phyloP scores from a whole-genome alignment of 2,329 filamentous ascomycete species.

The Hymenoscyphus infarciens region DNA sequence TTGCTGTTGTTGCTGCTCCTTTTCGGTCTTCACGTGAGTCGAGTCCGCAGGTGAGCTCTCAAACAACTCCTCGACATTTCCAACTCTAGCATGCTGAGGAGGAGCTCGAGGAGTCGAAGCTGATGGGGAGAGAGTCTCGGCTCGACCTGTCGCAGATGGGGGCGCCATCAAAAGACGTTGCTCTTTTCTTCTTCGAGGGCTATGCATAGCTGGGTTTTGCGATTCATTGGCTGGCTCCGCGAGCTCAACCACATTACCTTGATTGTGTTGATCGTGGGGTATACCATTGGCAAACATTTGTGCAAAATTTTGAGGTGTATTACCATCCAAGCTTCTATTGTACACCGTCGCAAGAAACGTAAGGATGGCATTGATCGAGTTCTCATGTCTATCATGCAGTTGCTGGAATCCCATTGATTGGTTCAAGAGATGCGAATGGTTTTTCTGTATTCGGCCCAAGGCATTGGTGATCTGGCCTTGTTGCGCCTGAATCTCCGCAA shows the following conservation, averaged over 20 bases:
- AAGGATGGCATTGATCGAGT: conserved; percentile 97
- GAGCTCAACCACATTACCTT: conserved; percentile 58
- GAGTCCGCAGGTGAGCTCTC: conserved; percentile 47
- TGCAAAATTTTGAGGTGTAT: conserved; percentile 71
- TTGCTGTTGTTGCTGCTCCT: conserved; percentile 45
- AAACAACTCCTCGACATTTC: conserved; percentile 58
- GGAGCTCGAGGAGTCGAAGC: conserved; percentile 30
- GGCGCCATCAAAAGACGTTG: conserved; percentile 36
- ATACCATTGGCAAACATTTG: conserved; percentile 80
- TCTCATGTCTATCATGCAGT: conserved; percentile 93
- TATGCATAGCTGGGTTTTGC: conserved; percentile 27
- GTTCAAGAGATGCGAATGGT: conserved; percentile 83
- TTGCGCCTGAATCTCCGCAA: conserved; percentile 78
- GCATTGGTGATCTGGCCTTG: conserved; percentile 82
- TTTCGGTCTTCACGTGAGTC: conserved; percentile 51
- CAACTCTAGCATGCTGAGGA: conserved; percentile 38
- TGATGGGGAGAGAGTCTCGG: conserved; percentile 27
- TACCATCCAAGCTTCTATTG: conserved; percentile 84
- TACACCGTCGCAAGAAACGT: conserved; percentile 97
- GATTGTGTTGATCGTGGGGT: conserved; percentile 49
- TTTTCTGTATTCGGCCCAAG: conserved; percentile 74
- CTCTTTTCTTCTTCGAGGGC: conserved; percentile 28
- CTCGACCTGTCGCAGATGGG: conserved; percentile 20
- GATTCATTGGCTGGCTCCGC: conserved; percentile 47
- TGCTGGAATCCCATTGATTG: conserved; percentile 87